phyloP scores from a whole-genome alignment of 2,329 filamentous ascomycete species.

The Fusarium heterosporum region DNA sequence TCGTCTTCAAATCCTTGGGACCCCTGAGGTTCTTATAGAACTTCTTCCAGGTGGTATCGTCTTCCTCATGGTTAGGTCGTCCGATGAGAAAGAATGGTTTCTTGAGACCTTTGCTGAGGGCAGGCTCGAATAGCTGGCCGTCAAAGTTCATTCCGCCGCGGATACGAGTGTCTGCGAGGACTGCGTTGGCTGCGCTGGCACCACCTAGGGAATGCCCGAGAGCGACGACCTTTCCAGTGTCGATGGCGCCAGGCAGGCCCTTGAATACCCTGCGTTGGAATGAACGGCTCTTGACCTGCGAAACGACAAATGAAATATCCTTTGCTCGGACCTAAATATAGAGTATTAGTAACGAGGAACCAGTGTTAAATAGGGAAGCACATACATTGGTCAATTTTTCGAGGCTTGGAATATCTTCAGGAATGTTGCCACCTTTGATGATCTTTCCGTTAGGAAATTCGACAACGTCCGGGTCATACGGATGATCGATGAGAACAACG shows the following conservation, averaged over 20 bases:
- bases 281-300: constrained; percentile 46
- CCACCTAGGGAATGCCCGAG: constrained; percentile 57
- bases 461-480: constrained; percentile 58
- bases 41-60: constrained; percentile 50
- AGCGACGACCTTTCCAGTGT: constrained; percentile 49
- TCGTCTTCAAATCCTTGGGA: constrained; percentile 39
- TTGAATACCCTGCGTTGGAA: constrained; percentile 32
- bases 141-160: constrained; percentile 56
- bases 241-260: constrained; percentile 41
- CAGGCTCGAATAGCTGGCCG: constrained; percentile 51
- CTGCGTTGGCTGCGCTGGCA: constrained; percentile 51
- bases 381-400: constrained; percentile 38
- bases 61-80: constrained; percentile 43
- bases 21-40: constrained; percentile 48
- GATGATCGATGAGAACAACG: constrained; percentile 62
- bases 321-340: constrained; percentile 48
- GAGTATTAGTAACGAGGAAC: background rate
- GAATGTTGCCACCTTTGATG: constrained; percentile 24
- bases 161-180: constrained; percentile 50
- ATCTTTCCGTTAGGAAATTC: constrained; percentile 59
- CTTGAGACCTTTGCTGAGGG: constrained; percentile 44
- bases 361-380: rapidly evolving
- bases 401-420: constrained; percentile 17
- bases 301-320: constrained; percentile 55
- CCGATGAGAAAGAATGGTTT: constrained; percentile 51